Evolutionary conservation across 257 asterid genomes (phyloP).

Genomic region (Coffea canephora): DNA sequence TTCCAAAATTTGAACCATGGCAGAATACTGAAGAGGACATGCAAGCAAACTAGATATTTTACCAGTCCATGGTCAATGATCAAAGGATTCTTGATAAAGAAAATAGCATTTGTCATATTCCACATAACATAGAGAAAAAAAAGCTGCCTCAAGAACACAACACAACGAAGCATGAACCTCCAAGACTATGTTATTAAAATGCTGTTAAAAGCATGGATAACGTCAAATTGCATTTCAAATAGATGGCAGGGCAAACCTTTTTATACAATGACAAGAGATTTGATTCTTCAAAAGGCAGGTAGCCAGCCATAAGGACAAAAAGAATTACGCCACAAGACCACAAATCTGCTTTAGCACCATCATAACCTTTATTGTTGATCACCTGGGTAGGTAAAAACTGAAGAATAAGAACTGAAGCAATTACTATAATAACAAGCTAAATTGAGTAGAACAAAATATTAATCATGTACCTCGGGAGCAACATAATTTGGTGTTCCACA

Average conservation of each 20-base stretch:
- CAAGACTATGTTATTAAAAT: background rate
- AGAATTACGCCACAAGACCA: slow-evolving; percentile 80
- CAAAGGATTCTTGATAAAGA: background rate
- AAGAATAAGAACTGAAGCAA: slow-evolving; percentile 3
- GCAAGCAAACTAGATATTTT: background rate
- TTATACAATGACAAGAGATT: slow-evolving; percentile 57
- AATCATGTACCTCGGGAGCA: slow-evolving; percentile 76
- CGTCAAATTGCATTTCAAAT: background rate
- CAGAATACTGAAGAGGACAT: background rate
- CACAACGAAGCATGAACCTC: background rate
- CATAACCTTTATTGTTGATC: slow-evolving; percentile 86
- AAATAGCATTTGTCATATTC: background rate
- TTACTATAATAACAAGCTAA: slow-evolving; percentile 1
- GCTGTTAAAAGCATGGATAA: background rate
- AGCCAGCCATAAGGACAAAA: slow-evolving; percentile 52
- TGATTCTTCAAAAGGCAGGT: slow-evolving; percentile 84
- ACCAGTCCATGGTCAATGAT: background rate
- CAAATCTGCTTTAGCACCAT: slow-evolving; percentile 95
- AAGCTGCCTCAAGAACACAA: background rate
- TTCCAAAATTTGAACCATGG: background rate
- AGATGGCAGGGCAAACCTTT: slow-evolving; percentile 29
- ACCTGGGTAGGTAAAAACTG: slow-evolving; percentile 44
- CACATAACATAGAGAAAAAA: background rate
- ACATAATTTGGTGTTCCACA: slow-evolving; percentile 99
- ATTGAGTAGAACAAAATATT: slow-evolving; percentile 8